Evolutionary conservation across 345 rosid species (phyloP).

Genomic region (Triadica sebifera): DNA sequence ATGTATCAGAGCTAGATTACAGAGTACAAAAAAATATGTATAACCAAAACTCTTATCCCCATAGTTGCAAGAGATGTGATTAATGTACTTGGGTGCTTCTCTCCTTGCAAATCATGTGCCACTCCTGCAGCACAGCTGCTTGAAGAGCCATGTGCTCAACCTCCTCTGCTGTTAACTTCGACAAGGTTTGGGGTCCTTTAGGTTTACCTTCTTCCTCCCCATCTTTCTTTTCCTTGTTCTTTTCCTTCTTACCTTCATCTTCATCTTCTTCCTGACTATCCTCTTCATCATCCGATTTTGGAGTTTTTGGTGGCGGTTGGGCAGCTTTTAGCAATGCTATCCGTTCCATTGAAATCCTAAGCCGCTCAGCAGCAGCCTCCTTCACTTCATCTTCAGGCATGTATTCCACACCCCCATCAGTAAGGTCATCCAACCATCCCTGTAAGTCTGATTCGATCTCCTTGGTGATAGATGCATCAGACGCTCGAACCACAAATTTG

Average conservation of each 20-base stretch:
- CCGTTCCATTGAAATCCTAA: conserved; percentile 89
- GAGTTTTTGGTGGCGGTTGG: conserved; percentile 58
- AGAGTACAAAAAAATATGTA: conserved; percentile 15
- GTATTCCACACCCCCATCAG: conserved; percentile 91
- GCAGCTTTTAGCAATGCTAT: conserved; percentile 91
- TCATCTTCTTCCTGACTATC: conserved; percentile 38
- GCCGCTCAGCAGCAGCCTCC: conserved; percentile 82
- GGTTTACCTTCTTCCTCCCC: conserved; percentile 44
- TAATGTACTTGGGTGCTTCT: conserved; percentile 48
- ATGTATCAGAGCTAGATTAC: conserved; percentile 21
- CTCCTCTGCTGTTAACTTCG: conserved; percentile 89
- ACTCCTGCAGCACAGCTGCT: conserved; percentile 90
- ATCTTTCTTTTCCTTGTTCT: conserved; percentile 31
- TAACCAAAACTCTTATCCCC: conserved; percentile 4
- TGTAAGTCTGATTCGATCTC: conserved; percentile 92
- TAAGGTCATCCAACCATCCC: conserved; percentile 94
- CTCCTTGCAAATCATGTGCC: conserved; percentile 88
- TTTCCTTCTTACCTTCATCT: conserved; percentile 16
- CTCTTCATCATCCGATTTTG: conserved; percentile 48
- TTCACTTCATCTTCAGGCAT: conserved; percentile 98
- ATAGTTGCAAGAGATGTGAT: neutral
- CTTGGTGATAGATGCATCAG: conserved; percentile 87
- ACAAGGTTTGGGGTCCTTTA: conserved; percentile 66
- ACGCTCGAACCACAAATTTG: conserved; percentile 95
- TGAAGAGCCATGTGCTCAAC: conserved; percentile 96